Percentiles rank a stretch among this genome's conserved stretches.
These are phyloP conservation scores for Neurospora cerealis DNA, from an alignment of 495 filamentous ascomycete species.

Conservation along the genomic window DNA sequence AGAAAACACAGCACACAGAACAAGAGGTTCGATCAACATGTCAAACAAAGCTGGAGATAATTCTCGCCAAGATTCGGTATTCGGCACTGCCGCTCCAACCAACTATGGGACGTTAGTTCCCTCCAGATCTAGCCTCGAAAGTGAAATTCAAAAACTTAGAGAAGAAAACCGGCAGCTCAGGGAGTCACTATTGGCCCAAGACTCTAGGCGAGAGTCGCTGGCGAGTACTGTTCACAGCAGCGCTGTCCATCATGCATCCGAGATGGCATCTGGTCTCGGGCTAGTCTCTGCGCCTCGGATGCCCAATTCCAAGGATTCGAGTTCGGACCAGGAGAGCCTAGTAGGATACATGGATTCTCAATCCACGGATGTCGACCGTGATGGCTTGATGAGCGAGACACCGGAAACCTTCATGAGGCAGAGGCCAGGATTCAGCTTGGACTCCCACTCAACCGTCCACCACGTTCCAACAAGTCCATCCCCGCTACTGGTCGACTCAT, in stretches of 20 bases:
- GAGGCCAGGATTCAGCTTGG: constrained; percentile 14
- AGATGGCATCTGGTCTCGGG: not conserved
- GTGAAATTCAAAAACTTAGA: not conserved
- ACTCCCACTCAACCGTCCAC: constrained; percentile 18
- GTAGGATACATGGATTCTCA: constrained; percentile 22
- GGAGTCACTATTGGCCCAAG: not conserved
- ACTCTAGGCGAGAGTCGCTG: not conserved
- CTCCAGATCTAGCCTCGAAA: not conserved
- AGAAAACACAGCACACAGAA: not conserved
- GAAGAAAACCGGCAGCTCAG: not conserved
- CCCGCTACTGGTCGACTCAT: constrained; percentile 1
- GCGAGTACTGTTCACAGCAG: not conserved
- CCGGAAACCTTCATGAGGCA: constrained; percentile 16
- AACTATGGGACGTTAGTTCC: not conserved
- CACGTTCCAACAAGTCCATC: constrained; percentile 21
- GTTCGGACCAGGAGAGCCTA: constrained; percentile 15
- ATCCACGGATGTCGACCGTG: constrained; percentile 17
- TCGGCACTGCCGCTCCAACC: not conserved
- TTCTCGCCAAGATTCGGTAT: not conserved
- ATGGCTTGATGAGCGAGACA: constrained; percentile 20
- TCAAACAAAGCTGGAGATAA: not conserved
- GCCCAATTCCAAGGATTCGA: not conserved
- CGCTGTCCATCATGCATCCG: not conserved
- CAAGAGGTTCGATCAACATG: not conserved
- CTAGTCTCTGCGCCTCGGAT: not conserved